These are phyloP conservation scores for Entomortierella parvispora DNA, from an alignment of 192 early-diverging fungal genomes.

Conservation along the genomic window DNA sequence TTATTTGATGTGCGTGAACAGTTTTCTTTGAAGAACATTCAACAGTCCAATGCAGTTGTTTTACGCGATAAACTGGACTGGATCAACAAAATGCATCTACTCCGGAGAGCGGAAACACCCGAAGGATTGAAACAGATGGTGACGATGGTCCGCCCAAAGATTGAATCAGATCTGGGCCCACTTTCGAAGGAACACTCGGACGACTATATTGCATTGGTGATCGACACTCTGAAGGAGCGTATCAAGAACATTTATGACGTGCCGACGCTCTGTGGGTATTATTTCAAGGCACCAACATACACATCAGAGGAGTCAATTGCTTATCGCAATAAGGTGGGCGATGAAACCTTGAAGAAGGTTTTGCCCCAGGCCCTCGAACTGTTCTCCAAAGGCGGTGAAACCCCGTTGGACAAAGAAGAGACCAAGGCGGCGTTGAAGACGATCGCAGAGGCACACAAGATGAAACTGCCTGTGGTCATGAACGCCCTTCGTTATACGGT, in stretches of 20 bases:
- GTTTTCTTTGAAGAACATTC: slow-evolving; percentile 70
- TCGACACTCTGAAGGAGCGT: slow-evolving; percentile 64
- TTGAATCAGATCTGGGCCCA: slow-evolving; percentile 29
- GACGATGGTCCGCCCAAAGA: slow-evolving; percentile 36
- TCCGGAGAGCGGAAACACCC: slow-evolving; percentile 53
- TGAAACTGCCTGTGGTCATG: slow-evolving; percentile 66
- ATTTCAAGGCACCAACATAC: slow-evolving; percentile 63
- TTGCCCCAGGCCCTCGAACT: slow-evolving; percentile 10
- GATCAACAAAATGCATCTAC: slow-evolving; percentile 79
- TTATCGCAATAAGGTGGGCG: slow-evolving; percentile 50
- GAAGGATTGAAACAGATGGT: slow-evolving; percentile 56
- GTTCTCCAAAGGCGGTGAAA: slow-evolving; percentile 11
- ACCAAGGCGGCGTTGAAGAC: slow-evolving; percentile 47
- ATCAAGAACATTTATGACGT: slow-evolving; percentile 68
- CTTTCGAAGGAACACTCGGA: slow-evolving; percentile 24
- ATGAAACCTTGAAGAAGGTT: slow-evolving; percentile 39
- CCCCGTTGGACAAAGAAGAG: slow-evolving; percentile 31
- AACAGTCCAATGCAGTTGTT: slow-evolving; percentile 72
- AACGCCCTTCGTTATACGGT: slow-evolving; percentile 71
- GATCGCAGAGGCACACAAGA: slow-evolving; percentile 41
- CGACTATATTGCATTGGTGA: slow-evolving; percentile 57
- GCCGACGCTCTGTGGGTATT: slow-evolving; percentile 60
- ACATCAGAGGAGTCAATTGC: slow-evolving; percentile 48
- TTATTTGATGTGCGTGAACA: slow-evolving; percentile 12
- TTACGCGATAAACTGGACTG: slow-evolving; percentile 75